These are phyloP conservation scores for Ascosphaera apis DNA, from an alignment of 2,329 filamentous ascomycete genomes.

Conservation along the genomic window DNA sequence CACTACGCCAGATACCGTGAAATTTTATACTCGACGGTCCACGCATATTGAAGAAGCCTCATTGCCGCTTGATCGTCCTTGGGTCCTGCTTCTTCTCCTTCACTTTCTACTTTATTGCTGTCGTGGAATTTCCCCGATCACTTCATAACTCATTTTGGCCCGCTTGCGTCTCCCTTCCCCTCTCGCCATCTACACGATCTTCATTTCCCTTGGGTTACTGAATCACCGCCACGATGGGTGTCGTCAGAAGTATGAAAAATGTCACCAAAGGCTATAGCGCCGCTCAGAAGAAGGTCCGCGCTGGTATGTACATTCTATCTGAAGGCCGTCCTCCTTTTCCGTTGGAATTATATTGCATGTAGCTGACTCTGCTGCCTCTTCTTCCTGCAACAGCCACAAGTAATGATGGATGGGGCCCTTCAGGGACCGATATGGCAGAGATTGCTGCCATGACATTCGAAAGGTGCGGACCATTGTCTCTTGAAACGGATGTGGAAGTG, in stretches of 20 bases:
- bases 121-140: too few species aligned
- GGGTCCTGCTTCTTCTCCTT: too few species aligned
- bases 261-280: constrained; percentile 96
- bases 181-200: too few species aligned
- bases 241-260: constrained; percentile 95
- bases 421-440: constrained; percentile 94
- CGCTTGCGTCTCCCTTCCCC: too few species aligned
- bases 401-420: constrained; percentile 96
- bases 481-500: background rate
- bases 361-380: constrained; percentile 9
- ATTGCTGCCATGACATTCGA: constrained; percentile 96
- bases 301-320: constrained; percentile 39
- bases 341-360: constrained; percentile 1
- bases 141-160: too few species aligned
- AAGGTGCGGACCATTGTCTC: constrained; percentile 48
- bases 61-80: too few species aligned
- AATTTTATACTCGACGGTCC: too few species aligned
- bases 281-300: constrained; percentile 93
- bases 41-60: too few species aligned
- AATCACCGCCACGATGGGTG: constrained; percentile 81
- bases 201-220: too few species aligned
- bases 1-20: too few species aligned
- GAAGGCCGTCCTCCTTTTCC: background rate
- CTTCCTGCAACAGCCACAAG: constrained; percentile 51
- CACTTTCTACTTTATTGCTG: too few species aligned